Conservation (phyloP, 768 basidiomycete species). For the Mycena latifolia region DNA sequence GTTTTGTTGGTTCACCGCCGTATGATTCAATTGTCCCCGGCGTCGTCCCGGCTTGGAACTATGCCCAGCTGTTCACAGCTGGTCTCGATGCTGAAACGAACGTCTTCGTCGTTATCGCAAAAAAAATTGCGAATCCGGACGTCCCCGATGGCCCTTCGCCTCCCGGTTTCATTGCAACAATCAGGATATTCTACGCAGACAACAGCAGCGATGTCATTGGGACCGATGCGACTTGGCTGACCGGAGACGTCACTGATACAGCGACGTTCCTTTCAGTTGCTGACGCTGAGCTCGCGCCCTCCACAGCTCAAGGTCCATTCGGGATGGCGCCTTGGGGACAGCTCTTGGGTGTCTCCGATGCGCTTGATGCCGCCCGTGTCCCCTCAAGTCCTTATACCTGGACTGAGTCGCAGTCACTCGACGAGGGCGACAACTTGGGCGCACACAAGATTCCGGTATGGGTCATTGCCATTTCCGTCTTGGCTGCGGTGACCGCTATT, state of each 20-base stretch:
- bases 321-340: slow-evolving; percentile 4
- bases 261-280: slow-evolving; percentile 7
- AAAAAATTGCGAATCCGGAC: not conserved
- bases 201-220: slow-evolving; percentile 13
- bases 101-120: slow-evolving; percentile 7
- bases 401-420: too few species aligned
- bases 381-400: not conserved
- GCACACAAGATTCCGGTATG: too few species aligned
- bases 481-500: too few species aligned
- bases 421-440: too few species aligned
- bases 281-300: slow-evolving; percentile 3
- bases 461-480: too few species aligned
- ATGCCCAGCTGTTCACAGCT: slow-evolving; percentile 15
- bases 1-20: slow-evolving; percentile 11
- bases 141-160: not conserved
- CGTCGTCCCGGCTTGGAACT: not conserved
- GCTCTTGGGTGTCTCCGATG: slow-evolving; percentile 6
- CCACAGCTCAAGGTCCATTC: not conserved
- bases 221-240: slow-evolving; percentile 26
- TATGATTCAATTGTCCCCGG: not conserved
- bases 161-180: slow-evolving; percentile 15
- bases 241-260: not conserved
- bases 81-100: not conserved
- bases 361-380: slow-evolving; percentile 8
- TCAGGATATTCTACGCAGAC: slow-evolving; percentile 6